A percentile compares a stretch with the other conserved stretches of the same genome.
These are phyloP conservation scores for Osmanthus fragrans DNA, from an alignment of 257 asterid species.

Conservation along the genomic window DNA sequence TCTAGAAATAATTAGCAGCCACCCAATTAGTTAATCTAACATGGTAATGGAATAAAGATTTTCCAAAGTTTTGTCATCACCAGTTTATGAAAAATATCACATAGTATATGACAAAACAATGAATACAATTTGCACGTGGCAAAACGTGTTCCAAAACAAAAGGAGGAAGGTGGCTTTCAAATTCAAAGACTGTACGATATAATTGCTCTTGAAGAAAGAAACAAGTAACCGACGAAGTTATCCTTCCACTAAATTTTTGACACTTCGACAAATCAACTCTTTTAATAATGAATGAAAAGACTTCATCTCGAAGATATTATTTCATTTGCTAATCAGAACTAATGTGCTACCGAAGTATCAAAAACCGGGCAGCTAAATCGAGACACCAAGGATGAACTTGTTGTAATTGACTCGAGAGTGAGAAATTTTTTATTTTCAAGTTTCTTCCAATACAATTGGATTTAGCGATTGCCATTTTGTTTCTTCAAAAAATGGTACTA, in stretches of 20 bases:
- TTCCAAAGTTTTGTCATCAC: neutral
- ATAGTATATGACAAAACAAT: neutral
- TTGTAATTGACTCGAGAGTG: neutral
- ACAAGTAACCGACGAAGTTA: neutral
- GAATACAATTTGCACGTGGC: no score
- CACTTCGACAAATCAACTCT: no score
- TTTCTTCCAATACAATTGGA: neutral
- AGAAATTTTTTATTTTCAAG: neutral
- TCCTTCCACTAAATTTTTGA: no score
- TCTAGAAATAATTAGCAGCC: conserved; percentile 5
- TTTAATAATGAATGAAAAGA: no score
- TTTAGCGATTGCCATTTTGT: neutral
- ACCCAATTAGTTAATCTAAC: neutral
- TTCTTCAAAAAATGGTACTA: neutral
- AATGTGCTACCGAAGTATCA: no score
- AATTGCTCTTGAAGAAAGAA: neutral
- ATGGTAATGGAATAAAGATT: no score
- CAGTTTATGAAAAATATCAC: no score
- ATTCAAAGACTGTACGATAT: neutral
- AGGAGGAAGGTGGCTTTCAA: no score
- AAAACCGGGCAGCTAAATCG: no score
- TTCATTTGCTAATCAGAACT: no score
- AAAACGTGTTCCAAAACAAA: neutral
- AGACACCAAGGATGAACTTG: no score
- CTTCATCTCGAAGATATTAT: neutral